Evolutionary conservation across 139 green algal genomes (phyloP), one percentile per base, ranked within the genome.

Genomic region (Coelastrella sp.): DNA sequence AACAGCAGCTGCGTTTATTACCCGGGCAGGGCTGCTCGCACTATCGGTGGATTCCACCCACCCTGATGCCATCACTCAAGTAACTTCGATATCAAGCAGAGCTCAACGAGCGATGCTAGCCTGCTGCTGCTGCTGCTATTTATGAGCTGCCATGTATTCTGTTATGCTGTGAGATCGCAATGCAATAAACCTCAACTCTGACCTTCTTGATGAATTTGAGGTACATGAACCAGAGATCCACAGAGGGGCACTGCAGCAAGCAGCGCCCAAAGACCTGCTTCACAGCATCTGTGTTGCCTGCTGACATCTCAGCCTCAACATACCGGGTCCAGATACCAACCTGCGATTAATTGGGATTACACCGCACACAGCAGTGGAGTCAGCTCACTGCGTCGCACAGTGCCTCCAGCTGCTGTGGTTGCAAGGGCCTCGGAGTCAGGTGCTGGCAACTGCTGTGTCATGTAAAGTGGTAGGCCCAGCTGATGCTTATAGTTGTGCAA

Each of bases 201-300:
- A 93, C 95, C 59, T 93, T 93, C 63, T 94, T 94, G 25, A 99
- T 98, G 92, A 98, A 98, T 65, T 85, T 89, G 24, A 99, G 92
- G 93, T 99, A 99, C 0, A 92, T 92, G 11, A 90, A 89, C 95
- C 96, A 98, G 0, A 99, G 95, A 35, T 97, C 96, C 49, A 98
- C 82, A 65, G 87, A 93, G 11, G 92, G 96, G 87, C 95, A 97
- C 59, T 82, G 82, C 35, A 99, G 94, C 61, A 99, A 92, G 91
- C 96, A 98, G 78, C 96, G 94, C 70, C 94, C 94, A 87, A 99
- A 99, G 12, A 99, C 89, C 22, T 35, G 65, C 85, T 97, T 97
- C 4, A 91, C 89, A 0, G 12, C 79, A 1, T 85, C 49, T 25
- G 90, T 74, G 66, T 90, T 90, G 63, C 81, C 85, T 0, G 70